Percentiles rank a stretch among this genome's conserved stretches.
Evolutionary conservation across 2,329 filamentous ascomycete species (phyloP).

Genomic region (Botrytis tulipae): DNA sequence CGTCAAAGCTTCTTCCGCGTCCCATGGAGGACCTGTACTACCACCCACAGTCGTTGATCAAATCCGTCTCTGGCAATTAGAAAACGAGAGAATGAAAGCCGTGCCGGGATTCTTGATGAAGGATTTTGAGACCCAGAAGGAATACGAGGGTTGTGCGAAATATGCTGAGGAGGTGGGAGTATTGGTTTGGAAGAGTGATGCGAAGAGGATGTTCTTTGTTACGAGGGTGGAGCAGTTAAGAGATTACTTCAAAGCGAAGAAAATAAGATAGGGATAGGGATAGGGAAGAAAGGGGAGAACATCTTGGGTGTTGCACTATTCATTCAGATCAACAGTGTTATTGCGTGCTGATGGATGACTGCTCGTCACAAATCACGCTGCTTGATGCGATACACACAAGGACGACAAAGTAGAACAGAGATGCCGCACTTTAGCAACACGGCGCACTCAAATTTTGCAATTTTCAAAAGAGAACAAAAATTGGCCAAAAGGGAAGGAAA

Average conservation of each 20-base stretch:
- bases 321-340: not conserved
- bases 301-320: not conserved
- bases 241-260: slow-evolving; percentile 70
- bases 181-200: slow-evolving; percentile 80
- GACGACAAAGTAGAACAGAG: not conserved
- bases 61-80: slow-evolving; percentile 95
- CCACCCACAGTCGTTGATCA: slow-evolving; percentile 97
- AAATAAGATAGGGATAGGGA: slow-evolving; percentile 42
- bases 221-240: slow-evolving; percentile 86
- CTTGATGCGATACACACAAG: not conserved
- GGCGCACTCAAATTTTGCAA: not conserved
- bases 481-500: not conserved
- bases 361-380: not conserved
- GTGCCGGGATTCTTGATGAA: slow-evolving; percentile 83
- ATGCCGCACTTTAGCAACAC: not conserved
- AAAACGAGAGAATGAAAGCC: slow-evolving; percentile 89
- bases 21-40: slow-evolving; percentile 60
- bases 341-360: not conserved
- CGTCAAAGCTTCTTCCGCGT: slow-evolving; percentile 51
- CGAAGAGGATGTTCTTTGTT: slow-evolving; percentile 83
- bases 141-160: slow-evolving; percentile 67
- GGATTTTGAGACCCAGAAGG: slow-evolving; percentile 72
- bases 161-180: slow-evolving; percentile 93
- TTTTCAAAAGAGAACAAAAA: not conserved
- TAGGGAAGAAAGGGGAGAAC: not conserved